Evolutionary conservation across 2,329 filamentous ascomycete genomes (phyloP).

Genomic region (Ceratocystis cubensis): DNA sequence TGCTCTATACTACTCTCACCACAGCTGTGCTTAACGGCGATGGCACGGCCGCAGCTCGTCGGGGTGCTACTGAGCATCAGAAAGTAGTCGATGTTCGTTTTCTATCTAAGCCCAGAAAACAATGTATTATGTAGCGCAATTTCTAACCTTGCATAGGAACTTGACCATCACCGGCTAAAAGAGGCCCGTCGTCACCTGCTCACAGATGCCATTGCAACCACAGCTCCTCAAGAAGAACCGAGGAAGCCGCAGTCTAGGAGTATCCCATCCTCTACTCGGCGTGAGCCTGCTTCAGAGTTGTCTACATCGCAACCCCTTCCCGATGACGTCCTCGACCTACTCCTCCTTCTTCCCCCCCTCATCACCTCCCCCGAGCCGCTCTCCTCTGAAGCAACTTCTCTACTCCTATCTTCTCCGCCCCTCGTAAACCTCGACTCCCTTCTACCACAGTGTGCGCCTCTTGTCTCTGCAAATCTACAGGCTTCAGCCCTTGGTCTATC

Average conservation of each 20-base stretch:
- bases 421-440: slow-evolving; percentile 37
- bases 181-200: slow-evolving; percentile 41
- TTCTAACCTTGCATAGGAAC: slow-evolving; percentile 31
- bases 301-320: slow-evolving; percentile 32
- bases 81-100: slow-evolving; percentile 36
- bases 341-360: slow-evolving; percentile 42
- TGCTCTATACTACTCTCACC: slow-evolving; percentile 43
- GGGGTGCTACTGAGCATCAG: slow-evolving; percentile 38
- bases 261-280: slow-evolving; percentile 21
- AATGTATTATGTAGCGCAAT: not conserved
- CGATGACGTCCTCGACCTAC: slow-evolving; percentile 27
- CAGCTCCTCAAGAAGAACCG: slow-evolving; percentile 28
- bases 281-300: slow-evolving; percentile 22
- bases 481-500: slow-evolving; percentile 37
- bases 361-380: slow-evolving; percentile 31
- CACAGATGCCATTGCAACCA: slow-evolving; percentile 36
- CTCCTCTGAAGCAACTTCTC: slow-evolving; percentile 28
- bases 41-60: slow-evolving; percentile 43
- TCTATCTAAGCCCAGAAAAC: not conserved
- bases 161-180: slow-evolving; percentile 37
- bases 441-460: slow-evolving; percentile 36
- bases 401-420: slow-evolving; percentile 40
- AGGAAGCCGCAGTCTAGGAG: slow-evolving; percentile 25
- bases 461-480: slow-evolving; percentile 40
- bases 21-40: slow-evolving; percentile 43